Evolutionary conservation across 768 basidiomycete species (phyloP), one percentile per base, ranked within the genome.

Genomic region (Scleroderma citrinum): DNA sequence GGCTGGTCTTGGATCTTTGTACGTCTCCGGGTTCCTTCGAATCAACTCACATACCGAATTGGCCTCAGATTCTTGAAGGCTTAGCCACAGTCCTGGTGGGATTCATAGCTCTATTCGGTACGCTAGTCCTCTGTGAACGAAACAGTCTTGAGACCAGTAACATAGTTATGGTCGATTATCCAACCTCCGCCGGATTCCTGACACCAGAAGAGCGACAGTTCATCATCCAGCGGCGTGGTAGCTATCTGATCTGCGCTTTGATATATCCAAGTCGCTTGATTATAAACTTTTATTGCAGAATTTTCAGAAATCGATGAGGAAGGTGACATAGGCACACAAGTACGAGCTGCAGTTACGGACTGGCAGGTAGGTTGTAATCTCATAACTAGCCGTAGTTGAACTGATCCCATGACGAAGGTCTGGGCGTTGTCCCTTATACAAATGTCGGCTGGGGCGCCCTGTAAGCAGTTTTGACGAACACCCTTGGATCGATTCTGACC

Each of bases 1-100:
- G 80, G 77, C 19, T 82, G 81, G 81, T 76, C 75, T 0, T 82
- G 80, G 80, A 79, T 81, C 38, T 81, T 80, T 51, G 77, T 78
- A 54, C 32, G 72, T 62, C 2, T 44, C 23, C 44, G 17, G 34
- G 50, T 34, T n/a, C n/a, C n/a, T 20, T 3, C 7, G 17, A 14
- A 19, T 6, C 24, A 7, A 41, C 21, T 17, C 13, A 12, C 13
- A 13, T 35, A 13, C 34, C 30, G n/a, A 37, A 14, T 26, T 26
- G 14, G 13, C 30, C 36, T 16, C 49, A 81, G 78, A 82, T 83
- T 47, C 54, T 86, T 29, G 84, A 85, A 60, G 83, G 84, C 7
- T 69, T 79, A 26, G 73, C 72, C 3, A 85, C 84, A 1, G 72
- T 83, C 5, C 53, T 71, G 1, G 77, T 83, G 11, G 83, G 81